Evolutionary conservation across 495 filamentous ascomycete genomes (phyloP).

Genomic region (Pseudevernia furfuracea): DNA sequence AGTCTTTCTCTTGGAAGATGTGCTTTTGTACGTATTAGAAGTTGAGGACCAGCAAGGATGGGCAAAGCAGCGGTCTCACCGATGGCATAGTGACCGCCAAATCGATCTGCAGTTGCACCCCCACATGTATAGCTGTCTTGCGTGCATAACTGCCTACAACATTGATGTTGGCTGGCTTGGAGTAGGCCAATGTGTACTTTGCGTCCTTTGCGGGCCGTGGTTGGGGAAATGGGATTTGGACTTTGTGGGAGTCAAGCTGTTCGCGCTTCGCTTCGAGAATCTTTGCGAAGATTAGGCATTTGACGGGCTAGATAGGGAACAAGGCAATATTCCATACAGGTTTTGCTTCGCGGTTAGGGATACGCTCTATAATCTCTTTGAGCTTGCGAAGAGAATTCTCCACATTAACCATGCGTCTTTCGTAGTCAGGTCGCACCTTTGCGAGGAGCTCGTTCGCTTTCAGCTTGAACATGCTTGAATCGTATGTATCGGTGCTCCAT

Average conservation of each 20-base stretch:
- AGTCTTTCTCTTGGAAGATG: conserved; percentile 90
- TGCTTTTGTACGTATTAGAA: conserved; percentile 29
- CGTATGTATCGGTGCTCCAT: conserved; percentile 34
- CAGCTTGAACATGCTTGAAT: conserved; percentile 73
- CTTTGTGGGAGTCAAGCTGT: conserved; percentile 54
- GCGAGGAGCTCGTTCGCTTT: conserved; percentile 77
- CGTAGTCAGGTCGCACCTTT: conserved; percentile 61
- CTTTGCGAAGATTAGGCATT: conserved; percentile 31
- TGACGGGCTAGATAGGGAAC: neutral
- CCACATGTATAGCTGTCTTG: conserved; percentile 59
- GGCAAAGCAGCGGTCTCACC: conserved; percentile 26
- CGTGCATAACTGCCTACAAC: conserved; percentile 82
- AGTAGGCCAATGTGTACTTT: conserved; percentile 74
- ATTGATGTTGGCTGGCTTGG: conserved; percentile 69
- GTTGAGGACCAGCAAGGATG: neutral
- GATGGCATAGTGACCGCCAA: conserved; percentile 78
- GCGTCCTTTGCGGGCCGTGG: conserved; percentile 63
- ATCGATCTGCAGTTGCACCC: conserved; percentile 57
- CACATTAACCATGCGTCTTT: conserved; percentile 52
- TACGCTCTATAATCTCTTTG: conserved; percentile 65
- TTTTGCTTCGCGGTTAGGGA: conserved; percentile 49
- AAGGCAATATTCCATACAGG: conserved; percentile 37
- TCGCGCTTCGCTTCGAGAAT: conserved; percentile 58
- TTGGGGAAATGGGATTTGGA: conserved; percentile 72
- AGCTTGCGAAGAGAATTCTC: conserved; percentile 64